phyloP scores from a whole-genome alignment of 768 basidiomycete genomes.

The Xerocomus potaroensis region DNA sequence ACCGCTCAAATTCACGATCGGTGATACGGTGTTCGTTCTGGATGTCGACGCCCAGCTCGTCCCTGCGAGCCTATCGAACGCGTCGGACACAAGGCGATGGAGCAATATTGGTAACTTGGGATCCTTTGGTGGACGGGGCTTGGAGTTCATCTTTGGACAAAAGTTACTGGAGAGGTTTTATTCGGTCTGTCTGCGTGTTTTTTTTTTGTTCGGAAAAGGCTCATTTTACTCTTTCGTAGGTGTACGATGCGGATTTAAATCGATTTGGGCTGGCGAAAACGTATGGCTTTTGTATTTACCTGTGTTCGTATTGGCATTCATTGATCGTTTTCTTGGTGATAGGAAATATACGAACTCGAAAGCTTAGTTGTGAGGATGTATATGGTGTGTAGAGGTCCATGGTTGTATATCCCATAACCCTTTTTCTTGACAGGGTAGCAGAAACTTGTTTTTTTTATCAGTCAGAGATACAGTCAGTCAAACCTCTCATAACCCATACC shows the following conservation, averaged over 20 bases:
- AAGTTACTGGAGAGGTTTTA: background rate
- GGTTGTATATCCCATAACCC: no score
- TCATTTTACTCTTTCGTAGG: constrained; percentile 3
- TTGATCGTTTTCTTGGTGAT: no score
- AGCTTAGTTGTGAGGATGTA: no score
- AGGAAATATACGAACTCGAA: no score
- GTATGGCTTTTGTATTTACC: no score
- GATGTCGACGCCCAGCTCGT: background rate
- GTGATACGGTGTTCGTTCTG: background rate
- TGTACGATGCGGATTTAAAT: constrained; percentile 19
- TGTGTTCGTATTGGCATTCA: no score
- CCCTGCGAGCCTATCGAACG: no score
- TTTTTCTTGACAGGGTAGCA: no score
- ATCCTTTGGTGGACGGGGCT: background rate
- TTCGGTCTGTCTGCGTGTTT: background rate
- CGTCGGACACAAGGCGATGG: background rate
- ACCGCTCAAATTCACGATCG: constrained; percentile 3
- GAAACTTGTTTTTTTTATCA: no score
- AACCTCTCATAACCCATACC: no score
- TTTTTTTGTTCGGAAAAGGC: background rate
- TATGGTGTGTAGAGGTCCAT: no score
- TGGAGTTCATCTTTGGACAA: background rate
- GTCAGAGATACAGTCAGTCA: no score
- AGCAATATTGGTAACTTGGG: background rate
- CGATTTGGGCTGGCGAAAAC: constrained; percentile 19